Conservation (phyloP, 345 rosid genomes). For the Murraya koenigii region DNA sequence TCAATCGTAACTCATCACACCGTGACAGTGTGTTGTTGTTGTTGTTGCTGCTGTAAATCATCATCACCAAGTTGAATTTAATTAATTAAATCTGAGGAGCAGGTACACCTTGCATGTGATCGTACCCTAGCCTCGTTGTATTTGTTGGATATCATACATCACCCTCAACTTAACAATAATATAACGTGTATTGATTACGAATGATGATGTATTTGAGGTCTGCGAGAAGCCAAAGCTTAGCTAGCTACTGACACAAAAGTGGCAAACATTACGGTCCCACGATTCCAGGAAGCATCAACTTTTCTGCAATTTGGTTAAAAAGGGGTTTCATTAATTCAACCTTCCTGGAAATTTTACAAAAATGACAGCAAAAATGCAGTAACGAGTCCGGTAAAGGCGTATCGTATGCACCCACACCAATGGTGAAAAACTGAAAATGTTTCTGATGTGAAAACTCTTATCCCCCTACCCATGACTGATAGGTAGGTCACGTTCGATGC, state of each 20-base stretch:
- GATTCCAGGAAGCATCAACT: not conserved
- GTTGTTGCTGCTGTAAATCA: not conserved
- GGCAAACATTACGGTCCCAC: constrained; percentile 18
- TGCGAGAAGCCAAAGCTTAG: not conserved
- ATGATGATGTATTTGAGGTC: not conserved
- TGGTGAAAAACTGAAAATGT: too few species aligned
- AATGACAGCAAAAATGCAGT: not conserved
- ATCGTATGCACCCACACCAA: not conserved
- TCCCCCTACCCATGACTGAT: too few species aligned
- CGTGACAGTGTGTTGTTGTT: not conserved
- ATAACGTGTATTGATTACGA: not conserved
- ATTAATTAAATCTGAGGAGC: not conserved
- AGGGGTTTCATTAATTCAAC: not conserved
- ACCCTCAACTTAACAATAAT: too few species aligned
- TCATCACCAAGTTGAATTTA: not conserved
- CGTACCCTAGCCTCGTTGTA: too few species aligned
- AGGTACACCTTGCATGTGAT: not conserved
- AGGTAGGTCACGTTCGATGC: not conserved
- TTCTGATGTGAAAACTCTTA: not conserved
- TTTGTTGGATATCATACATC: too few species aligned
- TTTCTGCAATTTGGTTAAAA: not conserved
- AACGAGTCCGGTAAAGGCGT: too few species aligned
- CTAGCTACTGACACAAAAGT: not conserved
- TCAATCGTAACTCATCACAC: not conserved
- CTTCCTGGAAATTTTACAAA: not conserved